Base-by-base conservation (phyloP, 75 land plant genomes). In the Isoetes taiwanensis region DNA sequence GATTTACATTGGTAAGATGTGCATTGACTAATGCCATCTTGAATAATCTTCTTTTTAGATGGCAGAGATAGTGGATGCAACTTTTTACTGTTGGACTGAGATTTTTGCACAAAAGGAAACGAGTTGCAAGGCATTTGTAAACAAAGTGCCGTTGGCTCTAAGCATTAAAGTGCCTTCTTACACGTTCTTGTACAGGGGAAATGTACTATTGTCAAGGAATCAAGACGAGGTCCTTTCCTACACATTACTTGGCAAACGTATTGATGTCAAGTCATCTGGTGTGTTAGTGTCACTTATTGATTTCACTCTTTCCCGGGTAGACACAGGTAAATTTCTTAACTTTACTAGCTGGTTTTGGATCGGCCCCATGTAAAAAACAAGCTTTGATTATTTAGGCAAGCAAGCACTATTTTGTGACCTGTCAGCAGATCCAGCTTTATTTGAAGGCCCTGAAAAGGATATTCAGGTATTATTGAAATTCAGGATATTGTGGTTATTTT, bases 1-100 rank as follows among this genome's bases (percentile, higher is more conserved):
- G 95, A 88, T 58, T 69, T 88, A 58, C 90, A 88, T 62, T 88
- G 95, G 95, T 87, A 21, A n/a, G n/a, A n/a, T n/a, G n/a, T n/a
- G n/a, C n/a, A n/a, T n/a, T n/a, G n/a, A n/a, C n/a, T n/a, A n/a
- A n/a, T n/a, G n/a, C n/a, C n/a, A n/a, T n/a, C n/a, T n/a, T n/a
- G n/a, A n/a, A n/a, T n/a, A n/a, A n/a, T n/a, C n/a, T n/a, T n/a
- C n/a, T n/a, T n/a, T n/a, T n/a, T n/a, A n/a, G n/a, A n/a, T n/a
- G n/a, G n/a, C n/a, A n/a, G n/a, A n/a, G n/a, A n/a, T n/a, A n/a
- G n/a, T n/a, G 39, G 9, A 37, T 9, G 9, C 9, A 37, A 9
- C 39, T 37, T 9, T 9, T 37, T 37, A 37, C 9, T 37, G 14
- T 37, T 37, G 39, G 14, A 37, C 39, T 9, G 12, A 14, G 12